phyloP scores from a whole-genome alignment of 78 protist genomes.

The Creolimax fragrantissima region DNA sequence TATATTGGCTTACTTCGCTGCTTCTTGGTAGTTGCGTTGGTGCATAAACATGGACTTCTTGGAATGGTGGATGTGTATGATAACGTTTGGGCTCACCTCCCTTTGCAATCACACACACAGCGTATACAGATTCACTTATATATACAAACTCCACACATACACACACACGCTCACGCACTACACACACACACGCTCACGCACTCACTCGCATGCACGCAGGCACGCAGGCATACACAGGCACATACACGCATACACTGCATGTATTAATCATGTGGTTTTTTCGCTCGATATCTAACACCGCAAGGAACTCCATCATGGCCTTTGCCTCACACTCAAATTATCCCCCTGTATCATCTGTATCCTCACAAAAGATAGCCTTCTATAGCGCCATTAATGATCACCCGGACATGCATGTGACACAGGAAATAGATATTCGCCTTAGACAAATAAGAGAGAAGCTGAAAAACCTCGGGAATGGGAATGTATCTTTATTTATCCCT shows the following conservation, averaged over 20 bases:
- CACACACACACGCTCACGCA: neutral
- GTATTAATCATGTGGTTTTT: no score
- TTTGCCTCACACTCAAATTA: no score
- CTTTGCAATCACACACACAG: neutral
- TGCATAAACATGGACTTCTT: neutral
- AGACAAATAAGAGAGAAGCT: neutral
- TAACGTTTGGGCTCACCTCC: no score
- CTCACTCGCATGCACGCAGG: neutral
- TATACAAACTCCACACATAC: neutral
- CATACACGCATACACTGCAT: neutral
- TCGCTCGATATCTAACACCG: no score
- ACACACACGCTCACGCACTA: neutral
- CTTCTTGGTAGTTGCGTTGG: neutral
- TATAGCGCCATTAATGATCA: neutral
- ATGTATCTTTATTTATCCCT: neutral
- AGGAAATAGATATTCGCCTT: neutral
- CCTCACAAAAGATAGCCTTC: neutral
- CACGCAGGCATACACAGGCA: neutral
- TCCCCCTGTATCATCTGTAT: no score
- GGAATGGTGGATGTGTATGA: no score
- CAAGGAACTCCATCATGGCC: no score
- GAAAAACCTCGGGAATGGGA: neutral
- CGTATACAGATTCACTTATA: neutral
- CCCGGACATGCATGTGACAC: neutral
- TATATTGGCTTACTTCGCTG: neutral